Evolutionary conservation across 2,329 filamentous ascomycete genomes (phyloP).

Genomic region (Hypoxylon sp.): DNA sequence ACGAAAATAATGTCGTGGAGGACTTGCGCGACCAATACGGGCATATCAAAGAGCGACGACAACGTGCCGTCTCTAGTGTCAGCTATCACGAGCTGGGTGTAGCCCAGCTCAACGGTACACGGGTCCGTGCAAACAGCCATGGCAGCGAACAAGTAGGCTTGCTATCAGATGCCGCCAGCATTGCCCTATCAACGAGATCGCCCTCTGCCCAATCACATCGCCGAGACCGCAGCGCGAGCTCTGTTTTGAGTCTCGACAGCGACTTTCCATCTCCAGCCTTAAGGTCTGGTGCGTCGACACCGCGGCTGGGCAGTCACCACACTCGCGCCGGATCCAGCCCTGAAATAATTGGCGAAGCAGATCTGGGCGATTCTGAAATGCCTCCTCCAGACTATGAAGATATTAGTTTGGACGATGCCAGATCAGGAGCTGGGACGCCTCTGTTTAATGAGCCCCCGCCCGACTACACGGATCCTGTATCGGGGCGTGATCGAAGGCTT

Average conservation of each 20-base stretch:
- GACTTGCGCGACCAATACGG: conserved; percentile 69
- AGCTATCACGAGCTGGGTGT: conserved; percentile 82
- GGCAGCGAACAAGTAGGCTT: conserved; percentile 80
- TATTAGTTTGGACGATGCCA: conserved; percentile 58
- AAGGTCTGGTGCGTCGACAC: conserved; percentile 60
- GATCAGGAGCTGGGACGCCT: conserved; percentile 57
- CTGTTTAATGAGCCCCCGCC: conserved; percentile 63
- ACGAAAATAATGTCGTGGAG: conserved; percentile 67
- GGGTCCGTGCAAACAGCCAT: conserved; percentile 77
- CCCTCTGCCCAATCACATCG: conserved; percentile 54
- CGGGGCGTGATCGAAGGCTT: conserved; percentile 51
- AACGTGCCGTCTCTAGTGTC: conserved; percentile 78
- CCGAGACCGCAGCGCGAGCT: conserved; percentile 65
- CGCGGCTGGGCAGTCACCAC: conserved; percentile 51
- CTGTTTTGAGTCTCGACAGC: conserved; percentile 65
- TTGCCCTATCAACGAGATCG: conserved; percentile 55
- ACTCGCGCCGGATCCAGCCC: conserved; percentile 63
- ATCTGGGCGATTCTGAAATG: conserved; percentile 61
- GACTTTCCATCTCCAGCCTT: conserved; percentile 57
- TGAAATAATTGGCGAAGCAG: conserved; percentile 64
- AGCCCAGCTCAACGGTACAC: conserved; percentile 80
- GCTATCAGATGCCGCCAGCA: conserved; percentile 77
- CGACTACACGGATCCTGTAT: conserved; percentile 60
- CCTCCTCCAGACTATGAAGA: conserved; percentile 68
- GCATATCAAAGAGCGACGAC: conserved; percentile 69